phyloP scores from a whole-genome alignment of 139 green algal genomes.

The Yamagishiella unicocca region DNA sequence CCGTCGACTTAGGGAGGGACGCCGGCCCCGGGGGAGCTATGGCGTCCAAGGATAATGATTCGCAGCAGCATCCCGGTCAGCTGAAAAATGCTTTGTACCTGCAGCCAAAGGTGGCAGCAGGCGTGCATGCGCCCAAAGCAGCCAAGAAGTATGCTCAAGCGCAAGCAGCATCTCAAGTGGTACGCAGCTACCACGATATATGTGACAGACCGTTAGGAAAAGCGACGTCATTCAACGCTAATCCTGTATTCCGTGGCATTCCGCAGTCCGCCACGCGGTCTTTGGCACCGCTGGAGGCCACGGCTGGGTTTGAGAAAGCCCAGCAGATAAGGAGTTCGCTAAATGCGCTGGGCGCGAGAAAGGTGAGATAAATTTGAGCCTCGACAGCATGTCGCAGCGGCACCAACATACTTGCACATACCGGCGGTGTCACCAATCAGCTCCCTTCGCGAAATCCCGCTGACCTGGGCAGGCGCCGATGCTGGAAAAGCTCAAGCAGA shows the following conservation, averaged over 20 bases:
- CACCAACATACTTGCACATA: no score
- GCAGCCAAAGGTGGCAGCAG: background rate
- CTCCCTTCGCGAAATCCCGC: background rate
- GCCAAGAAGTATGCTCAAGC: conserved; percentile 50
- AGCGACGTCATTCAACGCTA: no score
- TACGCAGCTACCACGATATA: background rate
- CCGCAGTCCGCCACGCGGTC: conserved; percentile 22
- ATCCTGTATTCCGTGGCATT: background rate
- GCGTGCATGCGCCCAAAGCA: conserved; percentile 47
- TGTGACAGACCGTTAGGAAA: no score
- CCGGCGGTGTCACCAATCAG: no score
- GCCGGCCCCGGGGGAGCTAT: conserved; percentile 3
- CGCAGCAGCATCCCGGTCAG: conserved; percentile 28
- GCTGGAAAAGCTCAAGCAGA: conserved; percentile 30
- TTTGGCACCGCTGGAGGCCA: conserved; percentile 39
- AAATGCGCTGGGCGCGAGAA: background rate
- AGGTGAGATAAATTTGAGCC: conserved; percentile 9
- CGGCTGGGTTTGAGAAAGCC: conserved; percentile 16
- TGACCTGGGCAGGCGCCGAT: background rate
- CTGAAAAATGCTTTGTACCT: conserved; percentile 51
- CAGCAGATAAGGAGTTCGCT: conserved; percentile 38
- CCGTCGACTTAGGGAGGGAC: background rate
- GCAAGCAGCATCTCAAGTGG: conserved; percentile 33
- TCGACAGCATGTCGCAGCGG: no score
- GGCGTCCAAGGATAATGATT: conserved; percentile 11